Evolutionary conservation across 2,329 filamentous ascomycete species (phyloP).

Genomic region (Colletotrichum melonis): DNA sequence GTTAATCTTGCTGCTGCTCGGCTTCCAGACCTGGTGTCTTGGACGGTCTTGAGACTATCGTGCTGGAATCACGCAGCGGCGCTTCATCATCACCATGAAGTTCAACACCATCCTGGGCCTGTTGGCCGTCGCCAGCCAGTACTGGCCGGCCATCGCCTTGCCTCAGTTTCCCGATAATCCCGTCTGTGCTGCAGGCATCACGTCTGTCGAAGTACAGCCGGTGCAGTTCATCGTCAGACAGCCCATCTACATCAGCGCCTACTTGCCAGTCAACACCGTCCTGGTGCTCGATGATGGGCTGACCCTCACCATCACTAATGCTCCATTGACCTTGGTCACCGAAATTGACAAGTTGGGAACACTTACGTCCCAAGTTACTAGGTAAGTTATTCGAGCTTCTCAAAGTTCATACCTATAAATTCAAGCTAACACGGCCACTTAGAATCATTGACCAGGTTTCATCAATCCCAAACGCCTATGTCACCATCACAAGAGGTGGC

Average conservation of each 20-base stretch:
- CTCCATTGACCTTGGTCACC: conserved; percentile 27
- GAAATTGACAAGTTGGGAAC: conserved; percentile 33
- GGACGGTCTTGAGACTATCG: conserved; percentile 21
- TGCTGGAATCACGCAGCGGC: conserved; percentile 26
- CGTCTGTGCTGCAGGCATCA: conserved; percentile 32
- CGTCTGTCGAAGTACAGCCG: conserved; percentile 33
- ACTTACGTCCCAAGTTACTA: conserved; percentile 17
- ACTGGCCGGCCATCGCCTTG: conserved; percentile 24
- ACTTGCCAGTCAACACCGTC: conserved; percentile 25
- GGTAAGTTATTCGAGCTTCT: background rate
- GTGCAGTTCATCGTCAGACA: conserved; percentile 30
- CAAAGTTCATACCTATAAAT: background rate
- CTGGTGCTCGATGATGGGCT: conserved; percentile 30
- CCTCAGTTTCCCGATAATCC: conserved; percentile 32
- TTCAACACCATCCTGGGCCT: conserved; percentile 2
- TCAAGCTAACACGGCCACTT: background rate
- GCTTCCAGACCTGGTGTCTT: conserved; percentile 33
- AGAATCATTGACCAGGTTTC: conserved; percentile 16
- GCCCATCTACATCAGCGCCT: conserved; percentile 35
- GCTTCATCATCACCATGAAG: conserved; percentile 21
- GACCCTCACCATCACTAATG: conserved; percentile 31
- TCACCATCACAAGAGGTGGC: conserved; percentile 27
- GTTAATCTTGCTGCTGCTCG: conserved; percentile 13
- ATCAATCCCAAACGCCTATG: conserved; percentile 27
- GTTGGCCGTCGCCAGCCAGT: conserved; percentile 22